These are phyloP conservation scores for Helianthus annuus DNA, from an alignment of 129 eudicot genomes.

Conservation along the genomic window DNA sequence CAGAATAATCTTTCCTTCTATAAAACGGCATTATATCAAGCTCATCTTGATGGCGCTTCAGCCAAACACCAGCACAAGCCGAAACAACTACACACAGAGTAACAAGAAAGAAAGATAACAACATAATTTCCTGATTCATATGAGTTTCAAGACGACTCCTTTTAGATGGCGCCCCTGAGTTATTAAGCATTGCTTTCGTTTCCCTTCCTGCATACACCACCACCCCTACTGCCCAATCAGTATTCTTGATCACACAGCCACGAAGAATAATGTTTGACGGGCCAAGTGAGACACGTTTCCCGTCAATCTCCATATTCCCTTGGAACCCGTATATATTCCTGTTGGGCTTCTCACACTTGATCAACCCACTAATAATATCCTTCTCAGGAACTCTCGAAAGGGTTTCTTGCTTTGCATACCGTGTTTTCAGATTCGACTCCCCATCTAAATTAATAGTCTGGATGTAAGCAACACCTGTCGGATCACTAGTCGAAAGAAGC, in stretches of 20 bases:
- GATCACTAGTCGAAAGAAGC: conserved; percentile 85
- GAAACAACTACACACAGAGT: conserved; percentile 65
- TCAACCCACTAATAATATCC: conserved; percentile 64
- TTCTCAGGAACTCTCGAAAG: conserved; percentile 56
- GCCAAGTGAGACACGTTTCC: conserved; percentile 85
- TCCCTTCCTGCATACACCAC: conserved; percentile 91
- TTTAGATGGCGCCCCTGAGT: conserved; percentile 94
- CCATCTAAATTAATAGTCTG: conserved; percentile 96
- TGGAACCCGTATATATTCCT: conserved; percentile 89
- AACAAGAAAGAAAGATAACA: conserved; percentile 67
- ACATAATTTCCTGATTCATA: conserved; percentile 83
- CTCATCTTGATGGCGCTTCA: conserved; percentile 59
- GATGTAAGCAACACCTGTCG: conserved; percentile 93
- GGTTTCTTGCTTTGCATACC: conserved; percentile 96
- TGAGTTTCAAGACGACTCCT: conserved; percentile 84
- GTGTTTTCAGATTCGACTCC: conserved; percentile 87
- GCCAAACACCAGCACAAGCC: conserved; percentile 80
- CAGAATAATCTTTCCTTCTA: conserved; percentile 63
- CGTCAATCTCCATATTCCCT: conserved; percentile 84
- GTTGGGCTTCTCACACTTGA: conserved; percentile 95
- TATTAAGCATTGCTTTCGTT: conserved; percentile 97
- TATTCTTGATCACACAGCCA: conserved; percentile 96
- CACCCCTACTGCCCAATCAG: conserved; percentile 85
- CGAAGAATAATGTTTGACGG: conserved; percentile 95
- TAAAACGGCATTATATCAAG: conserved; percentile 70